Percentiles rank a stretch among this genome's conserved stretches.
These are phyloP conservation scores for Curvularia hawaiiensis DNA, from an alignment of 2,329 filamentous ascomycete genomes.

Conservation along the genomic window DNA sequence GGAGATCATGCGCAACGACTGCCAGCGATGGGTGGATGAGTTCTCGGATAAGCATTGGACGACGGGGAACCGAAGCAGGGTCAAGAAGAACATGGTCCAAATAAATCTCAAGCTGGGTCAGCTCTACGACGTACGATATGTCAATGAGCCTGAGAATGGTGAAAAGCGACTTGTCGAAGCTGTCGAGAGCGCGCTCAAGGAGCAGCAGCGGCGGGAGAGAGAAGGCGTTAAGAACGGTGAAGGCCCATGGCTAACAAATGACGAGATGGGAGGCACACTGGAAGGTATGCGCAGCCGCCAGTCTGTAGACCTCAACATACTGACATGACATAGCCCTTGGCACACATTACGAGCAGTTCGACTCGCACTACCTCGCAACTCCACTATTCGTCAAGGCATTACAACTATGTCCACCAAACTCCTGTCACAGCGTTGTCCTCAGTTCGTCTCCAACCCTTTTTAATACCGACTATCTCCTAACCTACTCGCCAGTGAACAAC, in stretches of 20 bases:
- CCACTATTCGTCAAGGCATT: constrained; percentile 88
- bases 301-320: constrained; percentile 8
- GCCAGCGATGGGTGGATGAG: constrained; percentile 57
- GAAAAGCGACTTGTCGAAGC: constrained; percentile 80
- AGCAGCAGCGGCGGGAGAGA: constrained; percentile 69
- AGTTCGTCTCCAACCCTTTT: constrained; percentile 57
- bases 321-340: constrained; percentile 65
- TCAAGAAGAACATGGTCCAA: constrained; percentile 75
- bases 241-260: constrained; percentile 70
- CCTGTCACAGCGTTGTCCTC: constrained; percentile 80
- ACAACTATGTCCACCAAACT: constrained; percentile 64
- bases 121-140: constrained; percentile 76
- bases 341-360: constrained; percentile 73
- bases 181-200: constrained; percentile 77
- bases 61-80: constrained; percentile 61
- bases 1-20: constrained; percentile 75
- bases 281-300: constrained; percentile 59
- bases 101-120: constrained; percentile 85
- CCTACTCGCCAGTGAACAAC: constrained; percentile 69
- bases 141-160: constrained; percentile 74
- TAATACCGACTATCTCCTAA: constrained; percentile 11
- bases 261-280: constrained; percentile 74
- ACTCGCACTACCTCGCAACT: constrained; percentile 79
- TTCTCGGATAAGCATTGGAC: constrained; percentile 49
- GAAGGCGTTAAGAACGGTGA: constrained; percentile 74